These are phyloP conservation scores for Coemansia sp. DNA, from an alignment of 192 early-diverging fungal genomes.

Conservation along the genomic window DNA sequence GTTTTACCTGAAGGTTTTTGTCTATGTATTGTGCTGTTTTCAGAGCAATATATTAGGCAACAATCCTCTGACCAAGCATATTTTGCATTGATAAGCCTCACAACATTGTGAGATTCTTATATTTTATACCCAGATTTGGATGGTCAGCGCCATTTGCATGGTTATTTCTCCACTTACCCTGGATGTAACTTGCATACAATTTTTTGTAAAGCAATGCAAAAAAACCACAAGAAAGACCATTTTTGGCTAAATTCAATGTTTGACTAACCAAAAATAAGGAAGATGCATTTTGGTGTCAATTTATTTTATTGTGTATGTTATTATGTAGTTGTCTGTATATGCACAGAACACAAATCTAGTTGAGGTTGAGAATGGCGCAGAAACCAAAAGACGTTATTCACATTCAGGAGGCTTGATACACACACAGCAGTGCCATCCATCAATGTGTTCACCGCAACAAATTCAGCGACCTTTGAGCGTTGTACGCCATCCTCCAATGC, in stretches of 20 bases:
- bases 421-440: background rate
- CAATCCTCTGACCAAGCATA: background rate
- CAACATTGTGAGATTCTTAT: background rate
- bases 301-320: background rate
- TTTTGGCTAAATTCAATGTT: background rate
- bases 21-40: background rate
- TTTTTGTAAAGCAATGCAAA: background rate
- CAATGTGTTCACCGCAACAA: background rate
- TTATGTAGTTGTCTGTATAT: conserved; percentile 1
- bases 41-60: background rate
- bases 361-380: background rate
- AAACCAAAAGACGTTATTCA: background rate
- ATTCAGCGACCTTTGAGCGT: background rate
- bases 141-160: conserved; percentile 1
- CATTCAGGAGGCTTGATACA: background rate
- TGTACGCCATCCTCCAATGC: background rate
- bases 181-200: background rate
- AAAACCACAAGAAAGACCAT: background rate
- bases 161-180: conserved; percentile 1
- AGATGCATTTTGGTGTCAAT: background rate
- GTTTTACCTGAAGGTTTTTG: too few relatives aligned
- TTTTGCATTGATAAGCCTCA: background rate
- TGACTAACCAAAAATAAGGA: background rate
- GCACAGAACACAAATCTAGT: background rate
- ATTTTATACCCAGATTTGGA: background rate